phyloP scores from a whole-genome alignment of 208 protist genomes.

The Crithidia expoeki region DNA sequence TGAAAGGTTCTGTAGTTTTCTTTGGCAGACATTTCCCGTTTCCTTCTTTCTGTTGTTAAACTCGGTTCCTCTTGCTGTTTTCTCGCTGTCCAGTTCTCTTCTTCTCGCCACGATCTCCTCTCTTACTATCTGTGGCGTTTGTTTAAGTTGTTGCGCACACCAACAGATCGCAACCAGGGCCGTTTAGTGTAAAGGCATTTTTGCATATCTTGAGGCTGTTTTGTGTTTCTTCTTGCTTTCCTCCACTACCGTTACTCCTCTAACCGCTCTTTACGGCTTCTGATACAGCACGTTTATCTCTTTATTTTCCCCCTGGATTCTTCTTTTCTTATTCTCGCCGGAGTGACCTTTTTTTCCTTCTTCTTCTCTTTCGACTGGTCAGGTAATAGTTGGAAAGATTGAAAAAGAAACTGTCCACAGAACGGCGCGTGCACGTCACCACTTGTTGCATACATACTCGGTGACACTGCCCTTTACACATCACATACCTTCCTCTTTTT shows the following conservation, averaged over 20 bases:
- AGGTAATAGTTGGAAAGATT: background rate
- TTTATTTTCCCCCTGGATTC: background rate
- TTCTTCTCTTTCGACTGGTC: background rate
- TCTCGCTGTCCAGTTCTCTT: background rate
- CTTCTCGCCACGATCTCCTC: background rate
- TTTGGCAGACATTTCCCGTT: background rate
- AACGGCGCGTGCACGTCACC: too few species aligned
- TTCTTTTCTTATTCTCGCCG: slow-evolving; percentile 2
- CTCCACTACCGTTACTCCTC: background rate
- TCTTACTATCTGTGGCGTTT: background rate
- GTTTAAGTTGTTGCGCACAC: background rate
- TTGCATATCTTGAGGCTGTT: background rate
- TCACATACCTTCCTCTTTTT: too few species aligned
- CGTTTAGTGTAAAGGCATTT: background rate
- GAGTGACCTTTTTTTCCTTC: background rate
- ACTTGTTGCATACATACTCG: too few species aligned
- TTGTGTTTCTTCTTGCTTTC: background rate
- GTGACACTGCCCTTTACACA: too few species aligned
- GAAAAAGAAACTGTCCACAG: background rate
- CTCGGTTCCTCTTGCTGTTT: background rate
- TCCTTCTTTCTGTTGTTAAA: background rate
- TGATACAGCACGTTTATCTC: background rate
- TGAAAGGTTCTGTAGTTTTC: background rate
- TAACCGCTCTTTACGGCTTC: background rate
- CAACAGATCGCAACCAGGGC: background rate